Conservation (phyloP, 2,329 filamentous ascomycete genomes). For the Fusarium clavum region DNA sequence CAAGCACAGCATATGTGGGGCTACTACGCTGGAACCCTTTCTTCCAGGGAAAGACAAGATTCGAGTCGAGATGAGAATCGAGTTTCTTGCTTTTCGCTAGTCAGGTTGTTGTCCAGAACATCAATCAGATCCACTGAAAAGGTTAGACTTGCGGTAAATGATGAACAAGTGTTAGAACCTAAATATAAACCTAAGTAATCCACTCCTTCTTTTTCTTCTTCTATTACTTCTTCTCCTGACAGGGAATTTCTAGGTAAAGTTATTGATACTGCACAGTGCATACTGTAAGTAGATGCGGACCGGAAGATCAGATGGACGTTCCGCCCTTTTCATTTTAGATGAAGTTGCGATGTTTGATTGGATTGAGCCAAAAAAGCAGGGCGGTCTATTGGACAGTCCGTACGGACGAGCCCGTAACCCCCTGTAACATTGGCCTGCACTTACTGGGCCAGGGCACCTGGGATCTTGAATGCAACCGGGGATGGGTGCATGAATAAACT, state of each 20-base stretch:
- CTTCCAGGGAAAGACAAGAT: neutral
- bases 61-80: conserved; percentile 2
- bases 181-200: conserved; percentile 8
- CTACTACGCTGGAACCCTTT: neutral
- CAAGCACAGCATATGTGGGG: conserved; percentile 28
- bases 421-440: conserved; percentile 2
- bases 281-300: neutral
- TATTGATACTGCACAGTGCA: neutral
- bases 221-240: conserved; percentile 13
- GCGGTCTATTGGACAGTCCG: conserved; percentile 29
- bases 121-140: neutral
- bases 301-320: conserved; percentile 25
- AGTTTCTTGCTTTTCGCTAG: conserved; percentile 8
- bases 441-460: conserved; percentile 7
- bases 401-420: conserved; percentile 21
- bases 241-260: conserved; percentile 15
- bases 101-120: neutral
- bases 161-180: conserved; percentile 26
- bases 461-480: conserved; percentile 15
- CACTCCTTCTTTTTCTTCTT: neutral
- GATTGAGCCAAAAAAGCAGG: neutral
- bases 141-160: neutral
- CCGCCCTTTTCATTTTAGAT: conserved; percentile 25
- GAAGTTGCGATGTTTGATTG: conserved; percentile 31
- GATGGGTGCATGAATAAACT: conserved; percentile 18